These are phyloP conservation scores for Talaromyces liani DNA, from an alignment of 495 filamentous ascomycete genomes.

Conservation along the genomic window DNA sequence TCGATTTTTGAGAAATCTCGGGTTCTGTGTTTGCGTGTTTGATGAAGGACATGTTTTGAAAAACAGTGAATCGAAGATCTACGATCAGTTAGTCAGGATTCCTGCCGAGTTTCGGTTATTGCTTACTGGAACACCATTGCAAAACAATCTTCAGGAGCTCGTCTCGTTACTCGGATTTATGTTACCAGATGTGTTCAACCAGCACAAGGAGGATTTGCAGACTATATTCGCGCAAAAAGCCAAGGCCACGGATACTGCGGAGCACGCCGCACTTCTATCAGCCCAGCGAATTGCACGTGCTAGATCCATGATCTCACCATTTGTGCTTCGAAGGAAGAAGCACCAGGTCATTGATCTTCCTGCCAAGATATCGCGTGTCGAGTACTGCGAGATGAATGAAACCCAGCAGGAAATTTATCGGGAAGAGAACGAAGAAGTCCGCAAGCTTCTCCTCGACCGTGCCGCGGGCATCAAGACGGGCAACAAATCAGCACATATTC, in stretches of 20 bases:
- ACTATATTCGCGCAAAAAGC: slow-evolving; percentile 87
- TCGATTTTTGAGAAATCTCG: slow-evolving; percentile 59
- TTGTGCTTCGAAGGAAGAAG: slow-evolving; percentile 89
- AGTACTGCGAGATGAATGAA: slow-evolving; percentile 68
- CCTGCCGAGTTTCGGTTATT: slow-evolving; percentile 71
- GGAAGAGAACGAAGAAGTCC: slow-evolving; percentile 45
- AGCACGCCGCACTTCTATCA: slow-evolving; percentile 68
- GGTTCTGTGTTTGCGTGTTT: slow-evolving; percentile 66
- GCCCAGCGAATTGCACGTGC: slow-evolving; percentile 78
- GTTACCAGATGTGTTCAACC: slow-evolving; percentile 71
- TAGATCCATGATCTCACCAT: slow-evolving; percentile 87
- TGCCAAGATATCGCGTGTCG: slow-evolving; percentile 67
- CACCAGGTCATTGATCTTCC: slow-evolving; percentile 89
- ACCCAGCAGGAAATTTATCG: slow-evolving; percentile 66
- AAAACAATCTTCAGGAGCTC: slow-evolving; percentile 93
- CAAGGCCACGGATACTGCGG: slow-evolving; percentile 66
- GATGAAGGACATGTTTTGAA: slow-evolving; percentile 92
- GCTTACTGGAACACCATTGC: slow-evolving; percentile 87
- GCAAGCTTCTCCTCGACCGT: slow-evolving; percentile 47
- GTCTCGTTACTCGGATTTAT: slow-evolving; percentile 85
- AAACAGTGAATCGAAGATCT: slow-evolving; percentile 73
- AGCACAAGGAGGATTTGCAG: slow-evolving; percentile 64
- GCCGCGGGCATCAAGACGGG: slow-evolving; percentile 48
- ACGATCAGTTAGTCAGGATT: slow-evolving; percentile 73
- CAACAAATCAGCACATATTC: slow-evolving; percentile 59